phyloP scores from a whole-genome alignment of 108 stramenopile genomes.

The Conticribra guillardii region DNA sequence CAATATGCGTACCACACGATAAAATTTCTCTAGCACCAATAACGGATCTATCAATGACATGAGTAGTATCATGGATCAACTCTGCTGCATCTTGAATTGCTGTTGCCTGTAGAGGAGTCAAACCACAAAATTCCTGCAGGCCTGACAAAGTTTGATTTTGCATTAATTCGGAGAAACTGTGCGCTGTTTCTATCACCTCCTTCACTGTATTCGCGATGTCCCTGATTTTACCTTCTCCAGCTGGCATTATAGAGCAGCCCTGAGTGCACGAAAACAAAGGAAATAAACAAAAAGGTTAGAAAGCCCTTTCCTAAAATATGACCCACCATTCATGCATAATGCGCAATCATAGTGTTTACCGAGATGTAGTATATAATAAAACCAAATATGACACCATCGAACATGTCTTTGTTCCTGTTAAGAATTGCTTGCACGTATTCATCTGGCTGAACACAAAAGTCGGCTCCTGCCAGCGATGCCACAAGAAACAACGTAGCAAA shows the following conservation, averaged over 20 bases:
- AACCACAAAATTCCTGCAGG: slow-evolving; percentile 21
- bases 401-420: slow-evolving; percentile 21
- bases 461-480: slow-evolving; percentile 35
- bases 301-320: neutral
- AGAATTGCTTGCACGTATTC: slow-evolving; percentile 9
- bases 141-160: slow-evolving; percentile 1
- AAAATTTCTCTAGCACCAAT: slow-evolving; percentile 16
- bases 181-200: neutral
- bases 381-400: slow-evolving; percentile 25
- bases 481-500: slow-evolving; percentile 32
- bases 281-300: neutral
- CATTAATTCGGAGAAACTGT: slow-evolving; percentile 13
- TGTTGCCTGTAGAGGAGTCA: neutral
- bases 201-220: neutral
- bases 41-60: slow-evolving; percentile 10
- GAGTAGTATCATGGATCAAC: slow-evolving; percentile 15
- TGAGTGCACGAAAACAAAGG: slow-evolving; percentile 6
- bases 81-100: slow-evolving; percentile 6
- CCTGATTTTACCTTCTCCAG: slow-evolving; percentile 1
- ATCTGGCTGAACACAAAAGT: slow-evolving; percentile 45
- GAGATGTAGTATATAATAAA: slow-evolving; percentile 37
- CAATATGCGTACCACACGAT: neutral
- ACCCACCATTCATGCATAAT: neutral
- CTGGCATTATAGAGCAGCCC: slow-evolving; percentile 26
- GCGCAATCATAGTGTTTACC: slow-evolving; percentile 7